These are phyloP conservation scores for Blastocladiella emersonii DNA, from an alignment of 371 early-diverging fungal genomes.

Conservation along the genomic window DNA sequence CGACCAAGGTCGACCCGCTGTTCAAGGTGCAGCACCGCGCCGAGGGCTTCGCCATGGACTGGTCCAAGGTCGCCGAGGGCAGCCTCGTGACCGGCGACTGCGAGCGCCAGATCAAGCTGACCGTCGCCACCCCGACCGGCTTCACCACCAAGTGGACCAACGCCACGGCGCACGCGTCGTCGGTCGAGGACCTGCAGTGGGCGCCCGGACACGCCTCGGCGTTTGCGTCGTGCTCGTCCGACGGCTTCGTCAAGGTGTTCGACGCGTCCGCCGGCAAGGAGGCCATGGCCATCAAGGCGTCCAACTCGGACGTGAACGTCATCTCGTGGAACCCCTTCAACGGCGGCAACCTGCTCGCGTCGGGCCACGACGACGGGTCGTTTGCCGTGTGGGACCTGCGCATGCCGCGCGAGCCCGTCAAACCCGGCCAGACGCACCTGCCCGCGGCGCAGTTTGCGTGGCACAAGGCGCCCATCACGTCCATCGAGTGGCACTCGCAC, in stretches of 20 bases:
- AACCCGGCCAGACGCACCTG: constrained; percentile 22
- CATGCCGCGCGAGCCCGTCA: constrained; percentile 28
- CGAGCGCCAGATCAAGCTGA: constrained; percentile 61
- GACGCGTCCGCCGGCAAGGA: constrained; percentile 60
- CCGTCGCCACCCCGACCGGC: constrained; percentile 42
- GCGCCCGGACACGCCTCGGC: constrained; percentile 76
- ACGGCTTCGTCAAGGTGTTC: constrained; percentile 87
- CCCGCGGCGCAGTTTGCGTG: constrained; percentile 93
- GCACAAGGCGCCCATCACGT: constrained; percentile 85
- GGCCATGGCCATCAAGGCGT: constrained; percentile 66
- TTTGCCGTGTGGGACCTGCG: constrained; percentile 94
- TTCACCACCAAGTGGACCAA: constrained; percentile 50
- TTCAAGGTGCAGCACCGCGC: constrained; percentile 62
- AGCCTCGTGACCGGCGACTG: constrained; percentile 76
- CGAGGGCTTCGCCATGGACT: constrained; percentile 94
- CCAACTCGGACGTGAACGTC: constrained; percentile 84
- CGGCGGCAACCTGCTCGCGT: constrained; percentile 85
- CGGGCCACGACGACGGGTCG: constrained; percentile 83
- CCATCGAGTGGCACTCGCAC: constrained; percentile 91
- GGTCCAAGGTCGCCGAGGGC: constrained; percentile 57
- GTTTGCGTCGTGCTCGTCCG: constrained; percentile 82
- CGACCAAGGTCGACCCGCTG: constrained; percentile 51
- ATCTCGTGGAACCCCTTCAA: constrained; percentile 88
- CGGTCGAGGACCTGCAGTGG: constrained; percentile 95
- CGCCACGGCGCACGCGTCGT: constrained; percentile 68